Percentiles rank a stretch among this genome's conserved stretches.
Conservation (phyloP, 257 asterid species). For the Rhazya stricta region DNA sequence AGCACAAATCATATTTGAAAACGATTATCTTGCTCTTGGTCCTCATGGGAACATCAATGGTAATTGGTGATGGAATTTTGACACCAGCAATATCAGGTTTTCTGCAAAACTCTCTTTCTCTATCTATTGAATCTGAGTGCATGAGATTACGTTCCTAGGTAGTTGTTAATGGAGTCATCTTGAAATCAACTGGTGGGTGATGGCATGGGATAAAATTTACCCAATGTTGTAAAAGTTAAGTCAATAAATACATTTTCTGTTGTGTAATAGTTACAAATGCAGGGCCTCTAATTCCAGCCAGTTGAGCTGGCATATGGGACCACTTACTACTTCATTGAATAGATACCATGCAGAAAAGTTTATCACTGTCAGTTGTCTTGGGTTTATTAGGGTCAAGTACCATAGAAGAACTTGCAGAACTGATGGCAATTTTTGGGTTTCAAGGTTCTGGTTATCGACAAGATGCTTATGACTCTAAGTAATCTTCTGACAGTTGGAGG, state of each 20-base stretch:
- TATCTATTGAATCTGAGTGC: background rate
- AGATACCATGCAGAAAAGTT: background rate
- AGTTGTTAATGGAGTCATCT: background rate
- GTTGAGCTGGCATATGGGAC: background rate
- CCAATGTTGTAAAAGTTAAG: background rate
- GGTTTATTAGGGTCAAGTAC: background rate
- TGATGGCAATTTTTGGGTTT: background rate
- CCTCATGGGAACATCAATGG: slow-evolving; percentile 91
- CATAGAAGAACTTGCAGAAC: background rate
- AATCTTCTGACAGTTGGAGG: background rate
- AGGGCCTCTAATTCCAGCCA: background rate
- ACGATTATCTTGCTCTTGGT: slow-evolving; percentile 66
- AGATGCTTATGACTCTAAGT: background rate
- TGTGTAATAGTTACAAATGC: background rate
- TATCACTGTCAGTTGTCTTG: background rate
- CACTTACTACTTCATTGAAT: background rate
- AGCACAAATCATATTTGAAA: slow-evolving; percentile 50
- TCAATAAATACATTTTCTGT: no score
- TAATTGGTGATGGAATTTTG: slow-evolving; percentile 89
- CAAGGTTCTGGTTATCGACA: background rate
- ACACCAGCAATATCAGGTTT: slow-evolving; percentile 98
- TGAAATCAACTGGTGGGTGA: background rate
- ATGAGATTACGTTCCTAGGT: background rate
- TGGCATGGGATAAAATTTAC: background rate
- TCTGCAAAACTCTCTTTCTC: slow-evolving; percentile 3